Conservation (phyloP, 768 basidiomycete genomes). For the Boletus patriciae region DNA sequence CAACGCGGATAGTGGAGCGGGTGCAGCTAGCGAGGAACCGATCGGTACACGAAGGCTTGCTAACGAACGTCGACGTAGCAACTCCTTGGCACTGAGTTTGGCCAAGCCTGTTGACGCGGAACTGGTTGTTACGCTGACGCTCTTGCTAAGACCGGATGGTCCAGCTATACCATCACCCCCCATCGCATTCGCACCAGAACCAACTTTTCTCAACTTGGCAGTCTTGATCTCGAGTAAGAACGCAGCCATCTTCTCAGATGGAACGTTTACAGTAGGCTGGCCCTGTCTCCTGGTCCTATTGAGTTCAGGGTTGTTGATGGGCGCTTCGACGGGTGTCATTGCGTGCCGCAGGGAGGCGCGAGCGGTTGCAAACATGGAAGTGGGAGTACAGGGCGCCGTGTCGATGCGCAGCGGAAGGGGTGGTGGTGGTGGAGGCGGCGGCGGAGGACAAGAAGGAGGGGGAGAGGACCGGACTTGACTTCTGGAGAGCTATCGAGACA, state of each 20-base stretch:
- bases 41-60: slow-evolving; percentile 29
- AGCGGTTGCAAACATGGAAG: slow-evolving; percentile 51
- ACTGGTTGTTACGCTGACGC: slow-evolving; percentile 18
- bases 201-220: slow-evolving; percentile 61
- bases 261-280: slow-evolving; percentile 68
- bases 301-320: slow-evolving; percentile 52
- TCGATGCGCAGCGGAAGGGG: slow-evolving; percentile 34
- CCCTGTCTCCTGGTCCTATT: slow-evolving; percentile 47
- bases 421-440: slow-evolving; percentile 36
- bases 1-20: slow-evolving; percentile 9
- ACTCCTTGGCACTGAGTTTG: slow-evolving; percentile 20
- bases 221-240: slow-evolving; percentile 81
- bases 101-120: background rate
- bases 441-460: slow-evolving; percentile 30
- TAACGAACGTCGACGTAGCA: slow-evolving; percentile 28
- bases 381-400: slow-evolving; percentile 30
- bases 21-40: slow-evolving; percentile 23
- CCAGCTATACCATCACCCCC: slow-evolving; percentile 23
- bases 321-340: slow-evolving; percentile 57
- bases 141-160: slow-evolving; percentile 34
- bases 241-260: slow-evolving; percentile 80
- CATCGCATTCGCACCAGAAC: slow-evolving; percentile 22
- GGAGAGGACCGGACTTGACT: slow-evolving; percentile 29
- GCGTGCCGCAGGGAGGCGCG: slow-evolving; percentile 65
- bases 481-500: slow-evolving; percentile 44